A percentile compares a stretch with the other conserved stretches of the same genome.
These are phyloP conservation scores for Gautieria morchelliformis DNA, from an alignment of 768 basidiomycete genomes.

Conservation along the genomic window DNA sequence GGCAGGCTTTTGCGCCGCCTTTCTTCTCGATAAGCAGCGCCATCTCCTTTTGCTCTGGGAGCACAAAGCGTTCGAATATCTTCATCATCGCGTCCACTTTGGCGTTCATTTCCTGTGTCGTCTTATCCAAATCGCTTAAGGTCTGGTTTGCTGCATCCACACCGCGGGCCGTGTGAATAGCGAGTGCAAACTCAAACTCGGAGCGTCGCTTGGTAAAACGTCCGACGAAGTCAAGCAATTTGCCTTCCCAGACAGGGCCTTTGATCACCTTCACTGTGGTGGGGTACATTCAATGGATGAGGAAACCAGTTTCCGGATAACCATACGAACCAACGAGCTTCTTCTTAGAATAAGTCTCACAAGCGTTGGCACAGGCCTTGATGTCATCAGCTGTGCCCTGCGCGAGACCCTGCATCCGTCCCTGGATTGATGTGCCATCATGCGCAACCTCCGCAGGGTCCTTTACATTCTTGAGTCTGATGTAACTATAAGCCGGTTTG, in stretches of 20 bases:
- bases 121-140: slow-evolving; percentile 11
- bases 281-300: too few relatives aligned
- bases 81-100: slow-evolving; percentile 9
- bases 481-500: background rate
- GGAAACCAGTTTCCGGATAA: background rate
- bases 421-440: slow-evolving; percentile 25
- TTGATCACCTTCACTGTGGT: slow-evolving; percentile 14
- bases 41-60: slow-evolving; percentile 9
- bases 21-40: background rate
- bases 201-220: slow-evolving; percentile 16
- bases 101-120: slow-evolving; percentile 3
- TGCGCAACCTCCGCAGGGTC: slow-evolving; percentile 21
- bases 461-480: slow-evolving; percentile 23
- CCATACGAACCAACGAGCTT: slow-evolving; percentile 15
- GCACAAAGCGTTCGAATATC: slow-evolving; percentile 8
- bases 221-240: slow-evolving; percentile 16
- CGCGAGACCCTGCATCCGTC: slow-evolving; percentile 24
- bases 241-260: slow-evolving; percentile 19
- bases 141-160: slow-evolving; percentile 15
- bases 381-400: slow-evolving; percentile 21
- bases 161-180: slow-evolving; percentile 17
- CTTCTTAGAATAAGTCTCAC: slow-evolving; percentile 25
- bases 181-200: slow-evolving; percentile 22
- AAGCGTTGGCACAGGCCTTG: slow-evolving; percentile 22
- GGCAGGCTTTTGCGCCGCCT: background rate